phyloP scores from a whole-genome alignment of 1,284 basidiomycete genomes.

The Sanghuangporus weigelae region DNA sequence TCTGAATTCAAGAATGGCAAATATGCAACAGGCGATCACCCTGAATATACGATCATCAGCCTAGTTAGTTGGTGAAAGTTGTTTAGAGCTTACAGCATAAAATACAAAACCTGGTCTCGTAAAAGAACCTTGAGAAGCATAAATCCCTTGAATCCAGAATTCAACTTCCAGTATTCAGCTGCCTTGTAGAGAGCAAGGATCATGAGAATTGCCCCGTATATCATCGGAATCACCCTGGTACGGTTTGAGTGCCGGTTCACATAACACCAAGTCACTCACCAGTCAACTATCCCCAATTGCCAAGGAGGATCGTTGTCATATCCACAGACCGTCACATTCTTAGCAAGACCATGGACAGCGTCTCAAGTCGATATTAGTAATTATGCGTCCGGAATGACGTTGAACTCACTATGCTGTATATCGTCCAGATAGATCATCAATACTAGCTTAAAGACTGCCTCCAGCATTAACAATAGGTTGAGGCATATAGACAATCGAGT shows the following conservation, averaged over 20 bases:
- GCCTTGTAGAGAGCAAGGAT: neutral
- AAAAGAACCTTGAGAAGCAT: conserved; percentile 3
- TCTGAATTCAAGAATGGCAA: conserved; percentile 2
- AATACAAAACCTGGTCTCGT: neutral
- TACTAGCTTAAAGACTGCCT: too few species aligned
- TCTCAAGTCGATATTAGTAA: neutral
- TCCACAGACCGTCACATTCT: neutral
- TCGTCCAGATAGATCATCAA: neutral
- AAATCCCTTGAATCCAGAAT: neutral
- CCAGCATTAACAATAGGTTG: too few species aligned
- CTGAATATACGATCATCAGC: neutral
- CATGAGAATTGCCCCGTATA: neutral
- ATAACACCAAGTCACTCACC: neutral
- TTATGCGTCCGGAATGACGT: neutral
- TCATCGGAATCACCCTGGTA: neutral
- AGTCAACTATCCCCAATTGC: neutral
- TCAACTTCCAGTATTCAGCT: neutral
- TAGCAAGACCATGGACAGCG: neutral
- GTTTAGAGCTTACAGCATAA: neutral
- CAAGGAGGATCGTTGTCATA: neutral
- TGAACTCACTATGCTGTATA: neutral
- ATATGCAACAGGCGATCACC: neutral
- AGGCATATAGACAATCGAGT: neutral
- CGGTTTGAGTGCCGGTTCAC: neutral
- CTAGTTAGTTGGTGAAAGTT: neutral